phyloP scores from a whole-genome alignment of 805 yeast genomes.

The Yamadazyma scolyti region DNA sequence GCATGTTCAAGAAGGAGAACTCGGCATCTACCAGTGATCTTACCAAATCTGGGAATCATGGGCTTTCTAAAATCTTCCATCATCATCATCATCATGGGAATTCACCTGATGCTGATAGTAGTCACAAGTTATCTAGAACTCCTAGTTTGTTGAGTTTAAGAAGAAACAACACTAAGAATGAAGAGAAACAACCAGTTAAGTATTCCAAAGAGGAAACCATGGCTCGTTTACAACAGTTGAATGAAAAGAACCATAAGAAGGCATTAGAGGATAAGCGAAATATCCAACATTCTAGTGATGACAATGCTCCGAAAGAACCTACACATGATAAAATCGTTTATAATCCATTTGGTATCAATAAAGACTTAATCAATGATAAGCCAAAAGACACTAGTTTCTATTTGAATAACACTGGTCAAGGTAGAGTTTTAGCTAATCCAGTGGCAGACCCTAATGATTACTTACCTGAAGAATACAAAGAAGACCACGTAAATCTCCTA shows the following conservation, averaged over 20 bases:
- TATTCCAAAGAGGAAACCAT: conserved; percentile 32
- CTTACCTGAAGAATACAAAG: conserved; percentile 52
- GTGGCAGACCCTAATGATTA: conserved; percentile 63
- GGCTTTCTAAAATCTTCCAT: conserved; percentile 19
- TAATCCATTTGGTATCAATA: conserved; percentile 62
- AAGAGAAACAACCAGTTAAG: conserved; percentile 9
- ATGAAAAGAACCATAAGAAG: conserved; percentile 20
- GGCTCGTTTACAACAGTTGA: conserved; percentile 32
- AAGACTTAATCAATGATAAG: conserved; percentile 18
- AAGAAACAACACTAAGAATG: conserved; percentile 11
- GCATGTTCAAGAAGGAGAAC: conserved; percentile 18
- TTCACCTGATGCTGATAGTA: conserved; percentile 1
- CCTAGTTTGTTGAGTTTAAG: conserved; percentile 17
- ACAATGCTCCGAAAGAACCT: conserved; percentile 9
- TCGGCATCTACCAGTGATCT: conserved; percentile 8
- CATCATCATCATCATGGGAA: conserved; percentile 10
- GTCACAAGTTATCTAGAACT: conserved; percentile 38
- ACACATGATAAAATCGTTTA: conserved; percentile 51
- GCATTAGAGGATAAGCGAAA: conserved; percentile 6
- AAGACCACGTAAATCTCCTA: conserved; percentile 44
- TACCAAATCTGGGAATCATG: conserved; percentile 9
- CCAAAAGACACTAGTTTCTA: conserved; percentile 28
- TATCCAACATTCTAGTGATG: not conserved
- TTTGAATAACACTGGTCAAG: conserved; percentile 35
- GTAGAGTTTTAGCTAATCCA: conserved; percentile 55